Percentiles rank a stretch among this genome's conserved stretches.
These are phyloP conservation scores for Trichoderma simmonsii DNA, from an alignment of 2,329 filamentous ascomycete species.

Conservation along the genomic window DNA sequence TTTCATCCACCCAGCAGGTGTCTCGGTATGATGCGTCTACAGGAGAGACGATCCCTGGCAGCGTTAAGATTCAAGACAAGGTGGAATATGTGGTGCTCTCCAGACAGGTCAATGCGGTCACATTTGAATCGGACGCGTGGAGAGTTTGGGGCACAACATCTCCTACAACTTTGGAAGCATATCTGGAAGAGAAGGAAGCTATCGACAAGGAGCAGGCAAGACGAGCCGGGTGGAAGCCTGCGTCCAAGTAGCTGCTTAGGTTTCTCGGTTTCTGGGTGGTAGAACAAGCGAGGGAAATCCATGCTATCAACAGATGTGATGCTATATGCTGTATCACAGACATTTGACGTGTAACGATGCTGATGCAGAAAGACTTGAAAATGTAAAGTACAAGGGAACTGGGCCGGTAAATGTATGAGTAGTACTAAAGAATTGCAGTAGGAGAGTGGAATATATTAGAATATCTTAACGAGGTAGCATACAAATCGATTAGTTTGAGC, in stretches of 20 bases:
- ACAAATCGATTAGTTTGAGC: not conserved
- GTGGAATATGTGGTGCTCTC: conserved; percentile 65
- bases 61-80: conserved; percentile 51
- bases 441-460: not conserved
- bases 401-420: not conserved
- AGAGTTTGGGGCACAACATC: conserved; percentile 62
- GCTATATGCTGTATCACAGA: not conserved
- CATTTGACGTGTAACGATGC: not conserved
- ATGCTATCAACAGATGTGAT: not conserved
- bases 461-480: not conserved
- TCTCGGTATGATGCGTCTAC: conserved; percentile 39
- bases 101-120: conserved; percentile 42
- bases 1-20: conserved; percentile 55
- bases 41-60: conserved; percentile 43
- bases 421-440: not conserved
- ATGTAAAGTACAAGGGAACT: not conserved
- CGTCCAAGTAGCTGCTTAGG: conserved; percentile 4
- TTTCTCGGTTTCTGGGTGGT: too few species aligned
- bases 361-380: not conserved
- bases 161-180: conserved; percentile 48
- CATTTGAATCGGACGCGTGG: conserved; percentile 54
- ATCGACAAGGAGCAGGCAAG: conserved; percentile 34
- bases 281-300: too few species aligned
- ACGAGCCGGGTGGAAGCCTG: conserved; percentile 32
- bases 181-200: conserved; percentile 35